Percentiles rank a stretch among this genome's conserved stretches.
Evolutionary conservation across 1,284 basidiomycete genomes (phyloP).

Genomic region (Malassezia obtusa): DNA sequence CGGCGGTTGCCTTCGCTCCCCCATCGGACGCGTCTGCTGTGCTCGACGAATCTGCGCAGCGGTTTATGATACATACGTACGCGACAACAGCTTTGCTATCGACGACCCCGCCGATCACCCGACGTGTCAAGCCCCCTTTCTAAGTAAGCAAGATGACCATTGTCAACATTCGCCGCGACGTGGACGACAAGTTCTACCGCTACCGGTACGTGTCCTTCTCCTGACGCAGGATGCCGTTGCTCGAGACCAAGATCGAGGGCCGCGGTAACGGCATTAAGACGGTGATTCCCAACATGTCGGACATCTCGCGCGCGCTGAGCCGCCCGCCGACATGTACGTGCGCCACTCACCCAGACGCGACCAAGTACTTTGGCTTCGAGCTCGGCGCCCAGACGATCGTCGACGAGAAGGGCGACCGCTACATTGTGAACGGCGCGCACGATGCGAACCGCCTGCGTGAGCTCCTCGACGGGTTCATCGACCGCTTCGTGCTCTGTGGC

Average conservation of each 20-base stretch:
- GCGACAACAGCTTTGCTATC: neutral
- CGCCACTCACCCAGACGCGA: constrained; percentile 59
- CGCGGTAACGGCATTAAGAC: constrained; percentile 99
- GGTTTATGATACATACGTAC: constrained; percentile 1
- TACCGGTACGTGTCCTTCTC: constrained; percentile 24
- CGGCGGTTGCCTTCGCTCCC: no score
- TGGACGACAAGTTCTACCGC: constrained; percentile 62
- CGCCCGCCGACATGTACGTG: constrained; percentile 69
- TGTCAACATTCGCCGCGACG: constrained; percentile 96
- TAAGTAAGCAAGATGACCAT: constrained; percentile 52
- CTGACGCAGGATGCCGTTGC: constrained; percentile 71
- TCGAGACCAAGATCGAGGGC: constrained; percentile 94
- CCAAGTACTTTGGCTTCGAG: constrained; percentile 98
- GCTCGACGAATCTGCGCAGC: neutral
- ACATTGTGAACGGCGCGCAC: constrained; percentile 97
- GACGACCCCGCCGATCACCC: neutral
- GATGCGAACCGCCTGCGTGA: constrained; percentile 84
- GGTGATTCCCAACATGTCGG: constrained; percentile 71
- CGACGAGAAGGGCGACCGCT: constrained; percentile 91
- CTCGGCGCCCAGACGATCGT: constrained; percentile 93
- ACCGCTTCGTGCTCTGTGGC: constrained; percentile 90
- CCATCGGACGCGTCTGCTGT: neutral
- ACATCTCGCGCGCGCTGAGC: constrained; percentile 87
- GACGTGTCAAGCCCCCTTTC: neutral
- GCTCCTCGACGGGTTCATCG: constrained; percentile 88